phyloP scores from a whole-genome alignment of 2,329 filamentous ascomycete species.

The Fusarium coffeatum region DNA sequence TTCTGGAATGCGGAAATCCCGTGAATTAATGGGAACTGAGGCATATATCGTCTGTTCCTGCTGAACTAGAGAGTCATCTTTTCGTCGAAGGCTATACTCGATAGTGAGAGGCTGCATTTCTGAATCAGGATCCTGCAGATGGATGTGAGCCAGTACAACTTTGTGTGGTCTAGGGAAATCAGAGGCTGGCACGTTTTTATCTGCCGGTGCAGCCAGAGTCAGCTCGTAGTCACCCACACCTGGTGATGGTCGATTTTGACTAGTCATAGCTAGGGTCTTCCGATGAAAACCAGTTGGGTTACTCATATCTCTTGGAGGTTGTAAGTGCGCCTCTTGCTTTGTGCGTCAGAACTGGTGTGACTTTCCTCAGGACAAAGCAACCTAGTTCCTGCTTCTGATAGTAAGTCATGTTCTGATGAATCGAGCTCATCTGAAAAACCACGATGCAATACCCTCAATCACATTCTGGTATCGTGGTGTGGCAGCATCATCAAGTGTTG shows the following conservation, averaged over 20 bases:
- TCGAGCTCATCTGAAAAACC: not conserved
- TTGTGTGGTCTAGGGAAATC: no score
- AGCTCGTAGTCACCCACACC: not conserved
- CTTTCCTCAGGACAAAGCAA: not conserved
- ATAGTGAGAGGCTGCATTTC: not conserved
- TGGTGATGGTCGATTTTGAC: not conserved
- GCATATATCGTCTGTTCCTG: not conserved
- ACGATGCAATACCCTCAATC: not conserved
- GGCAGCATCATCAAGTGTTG: conserved; percentile 6
- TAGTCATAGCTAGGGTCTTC: not conserved
- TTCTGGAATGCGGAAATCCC: not conserved
- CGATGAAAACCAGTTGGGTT: not conserved
- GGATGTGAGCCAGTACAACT: not conserved
- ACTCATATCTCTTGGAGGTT: not conserved
- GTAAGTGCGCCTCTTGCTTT: not conserved
- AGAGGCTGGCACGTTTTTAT: not conserved
- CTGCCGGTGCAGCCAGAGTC: not conserved
- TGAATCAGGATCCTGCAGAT: not conserved
- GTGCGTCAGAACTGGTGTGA: not conserved
- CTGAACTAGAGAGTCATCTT: not conserved
- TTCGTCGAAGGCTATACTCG: not conserved
- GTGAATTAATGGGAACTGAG: no score
- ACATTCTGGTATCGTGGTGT: not conserved
- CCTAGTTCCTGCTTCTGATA: not conserved
- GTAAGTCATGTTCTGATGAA: not conserved